A percentile compares a stretch with the other conserved stretches of the same genome.
Evolutionary conservation across 768 basidiomycete genomes (phyloP).

Genomic region (Mycena sanguinolenta): DNA sequence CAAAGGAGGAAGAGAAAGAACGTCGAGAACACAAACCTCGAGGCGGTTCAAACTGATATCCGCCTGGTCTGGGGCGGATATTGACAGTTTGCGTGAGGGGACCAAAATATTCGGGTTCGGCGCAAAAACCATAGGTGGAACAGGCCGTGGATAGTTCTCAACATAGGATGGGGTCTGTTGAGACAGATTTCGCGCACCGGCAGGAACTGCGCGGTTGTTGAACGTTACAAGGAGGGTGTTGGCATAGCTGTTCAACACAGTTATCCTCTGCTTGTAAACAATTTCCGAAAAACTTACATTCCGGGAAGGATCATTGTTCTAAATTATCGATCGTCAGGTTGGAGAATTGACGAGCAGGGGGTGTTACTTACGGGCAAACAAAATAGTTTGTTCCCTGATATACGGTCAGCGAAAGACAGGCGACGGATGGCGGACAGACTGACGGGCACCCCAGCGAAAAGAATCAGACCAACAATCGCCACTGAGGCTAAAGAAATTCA

Average conservation of each 20-base stretch:
- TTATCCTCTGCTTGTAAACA: background rate
- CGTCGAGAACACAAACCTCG: conserved; percentile 1
- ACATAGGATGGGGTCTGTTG: conserved; percentile 21
- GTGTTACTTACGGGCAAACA: conserved; percentile 24
- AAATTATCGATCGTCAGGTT: background rate
- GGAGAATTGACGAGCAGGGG: background rate
- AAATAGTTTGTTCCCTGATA: conserved; percentile 28
- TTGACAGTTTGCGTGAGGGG: conserved; percentile 21
- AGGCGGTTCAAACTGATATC: conserved; percentile 32
- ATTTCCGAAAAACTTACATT: conserved; percentile 14
- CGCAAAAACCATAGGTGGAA: conserved; percentile 31
- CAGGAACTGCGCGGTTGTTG: conserved; percentile 30
- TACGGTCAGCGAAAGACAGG: background rate
- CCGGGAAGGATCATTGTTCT: conserved; percentile 32
- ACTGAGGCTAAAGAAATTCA: conserved; percentile 8
- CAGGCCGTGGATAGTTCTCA: conserved; percentile 18
- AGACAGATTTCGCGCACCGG: background rate
- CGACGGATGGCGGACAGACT: background rate
- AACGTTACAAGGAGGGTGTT: conserved; percentile 34
- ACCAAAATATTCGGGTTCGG: conserved; percentile 28
- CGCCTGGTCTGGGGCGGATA: too few species aligned
- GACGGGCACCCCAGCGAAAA: conserved; percentile 32
- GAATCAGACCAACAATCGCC: conserved; percentile 28
- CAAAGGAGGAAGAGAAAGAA: too few species aligned
- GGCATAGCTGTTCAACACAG: conserved; percentile 13